Percentiles rank a stretch among this genome's conserved stretches.
phyloP scores from a whole-genome alignment of 2,329 filamentous ascomycete genomes.

The Aspergillus costaricaensis region DNA sequence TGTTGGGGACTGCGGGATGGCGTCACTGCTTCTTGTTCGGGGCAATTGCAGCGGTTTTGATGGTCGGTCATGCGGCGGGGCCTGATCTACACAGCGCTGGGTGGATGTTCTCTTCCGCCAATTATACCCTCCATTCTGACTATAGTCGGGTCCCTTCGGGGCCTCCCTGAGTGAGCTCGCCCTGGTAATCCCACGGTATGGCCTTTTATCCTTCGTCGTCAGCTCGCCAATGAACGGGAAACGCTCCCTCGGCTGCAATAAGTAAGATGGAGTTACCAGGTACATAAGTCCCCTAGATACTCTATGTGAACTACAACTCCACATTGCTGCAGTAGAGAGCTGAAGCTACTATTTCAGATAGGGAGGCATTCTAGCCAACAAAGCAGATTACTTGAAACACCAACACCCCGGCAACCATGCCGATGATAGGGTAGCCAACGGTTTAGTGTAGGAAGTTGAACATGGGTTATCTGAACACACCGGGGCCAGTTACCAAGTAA shows the following conservation, averaged over 20 bases:
- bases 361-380: not conserved
- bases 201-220: not conserved
- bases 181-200: not conserved
- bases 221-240: not conserved
- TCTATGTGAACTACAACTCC: not conserved
- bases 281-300: not conserved
- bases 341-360: not conserved
- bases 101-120: constrained; percentile 17
- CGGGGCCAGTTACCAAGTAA: too few relatives aligned
- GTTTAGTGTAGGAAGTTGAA: not conserved
- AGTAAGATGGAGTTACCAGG: not conserved
- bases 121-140: constrained; percentile 5
- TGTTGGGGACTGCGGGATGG: constrained; percentile 22
- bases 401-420: not conserved
- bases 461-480: not conserved
- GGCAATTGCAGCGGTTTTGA: constrained; percentile 22
- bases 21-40: constrained; percentile 27
- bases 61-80: constrained; percentile 22
- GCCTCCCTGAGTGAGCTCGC: constrained; percentile 5
- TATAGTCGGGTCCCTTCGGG: constrained; percentile 20
- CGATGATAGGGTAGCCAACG: not conserved
- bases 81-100: constrained; percentile 16
- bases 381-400: not conserved
- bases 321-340: not conserved
- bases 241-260: not conserved